These are phyloP conservation scores for Mortierella sp. DNA, from an alignment of 371 early-diverging fungal species.

Conservation along the genomic window DNA sequence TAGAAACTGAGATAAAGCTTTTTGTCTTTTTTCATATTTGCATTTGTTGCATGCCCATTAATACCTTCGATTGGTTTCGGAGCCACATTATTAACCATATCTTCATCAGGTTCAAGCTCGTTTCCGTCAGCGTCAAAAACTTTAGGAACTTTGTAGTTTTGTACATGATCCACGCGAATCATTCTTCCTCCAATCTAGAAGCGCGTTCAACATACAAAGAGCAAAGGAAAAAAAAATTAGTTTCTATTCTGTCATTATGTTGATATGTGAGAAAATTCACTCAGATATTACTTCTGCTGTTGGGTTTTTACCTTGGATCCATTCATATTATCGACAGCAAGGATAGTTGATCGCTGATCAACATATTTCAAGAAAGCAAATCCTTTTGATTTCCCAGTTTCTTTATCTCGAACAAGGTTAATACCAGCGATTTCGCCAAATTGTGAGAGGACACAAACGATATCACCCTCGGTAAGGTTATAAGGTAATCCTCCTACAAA, in stretches of 20 bases:
- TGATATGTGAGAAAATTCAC: not conserved
- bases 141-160: slow-evolving; percentile 72
- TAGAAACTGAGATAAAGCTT: slow-evolving; percentile 2
- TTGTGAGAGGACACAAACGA: slow-evolving; percentile 94
- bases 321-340: slow-evolving; percentile 96
- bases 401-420: slow-evolving; percentile 87
- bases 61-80: slow-evolving; percentile 68
- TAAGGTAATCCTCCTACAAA: slow-evolving; percentile 89
- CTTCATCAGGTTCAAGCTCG: slow-evolving; percentile 58
- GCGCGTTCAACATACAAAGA: not conserved
- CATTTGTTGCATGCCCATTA: not conserved
- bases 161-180: slow-evolving; percentile 81
- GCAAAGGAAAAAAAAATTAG: not conserved
- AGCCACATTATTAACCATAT: slow-evolving; percentile 70
- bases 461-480: slow-evolving; percentile 94
- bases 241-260: not conserved
- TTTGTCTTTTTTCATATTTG: slow-evolving; percentile 7
- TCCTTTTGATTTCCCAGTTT: slow-evolving; percentile 90
- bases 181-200: slow-evolving; percentile 73
- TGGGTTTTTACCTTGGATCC: slow-evolving; percentile 75
- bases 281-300: not conserved
- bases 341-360: slow-evolving; percentile 91
- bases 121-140: slow-evolving; percentile 59
- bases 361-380: slow-evolving; percentile 95
- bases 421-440: slow-evolving; percentile 93